A percentile compares a stretch with the other conserved stretches of the same genome.
Conservation (phyloP, 2,329 filamentous ascomycete genomes). For the Helicocarpus griseus region DNA sequence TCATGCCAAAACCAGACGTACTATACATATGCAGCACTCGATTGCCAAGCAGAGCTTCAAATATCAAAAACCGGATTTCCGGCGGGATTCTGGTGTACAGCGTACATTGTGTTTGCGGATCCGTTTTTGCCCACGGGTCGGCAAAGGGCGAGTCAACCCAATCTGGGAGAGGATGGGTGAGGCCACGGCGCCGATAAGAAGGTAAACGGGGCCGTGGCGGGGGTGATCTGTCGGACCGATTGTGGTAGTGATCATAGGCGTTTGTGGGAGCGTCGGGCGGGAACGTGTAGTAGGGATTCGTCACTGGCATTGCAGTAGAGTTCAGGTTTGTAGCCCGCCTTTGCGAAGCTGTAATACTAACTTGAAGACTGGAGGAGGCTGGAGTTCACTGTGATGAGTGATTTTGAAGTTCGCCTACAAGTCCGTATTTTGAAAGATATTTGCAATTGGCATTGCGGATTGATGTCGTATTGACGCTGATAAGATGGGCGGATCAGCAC, state of each 20-base stretch:
- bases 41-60: background rate
- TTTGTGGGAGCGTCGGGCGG: background rate
- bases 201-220: background rate
- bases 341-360: too few relatives aligned
- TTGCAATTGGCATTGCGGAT: background rate
- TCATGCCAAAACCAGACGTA: background rate
- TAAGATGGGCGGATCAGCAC: background rate
- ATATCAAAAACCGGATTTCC: slow-evolving; percentile 1
- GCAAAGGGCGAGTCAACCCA: background rate
- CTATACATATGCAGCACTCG: background rate
- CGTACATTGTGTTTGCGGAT: background rate
- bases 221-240: slow-evolving; percentile 1
- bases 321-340: background rate
- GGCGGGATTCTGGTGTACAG: background rate
- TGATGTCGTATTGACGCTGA: background rate
- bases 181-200: background rate
- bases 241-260: background rate
- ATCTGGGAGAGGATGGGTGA: background rate
- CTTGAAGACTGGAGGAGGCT: too few relatives aligned
- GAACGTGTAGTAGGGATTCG: slow-evolving; percentile 2
- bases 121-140: background rate
- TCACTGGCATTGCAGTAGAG: slow-evolving; percentile 1
- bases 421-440: background rate
- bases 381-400: background rate
- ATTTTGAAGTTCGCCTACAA: background rate